Evolutionary conservation across 495 filamentous ascomycete genomes (phyloP), one percentile per base, ranked within the genome.

Genomic region (Pseudevernia furfuracea): DNA sequence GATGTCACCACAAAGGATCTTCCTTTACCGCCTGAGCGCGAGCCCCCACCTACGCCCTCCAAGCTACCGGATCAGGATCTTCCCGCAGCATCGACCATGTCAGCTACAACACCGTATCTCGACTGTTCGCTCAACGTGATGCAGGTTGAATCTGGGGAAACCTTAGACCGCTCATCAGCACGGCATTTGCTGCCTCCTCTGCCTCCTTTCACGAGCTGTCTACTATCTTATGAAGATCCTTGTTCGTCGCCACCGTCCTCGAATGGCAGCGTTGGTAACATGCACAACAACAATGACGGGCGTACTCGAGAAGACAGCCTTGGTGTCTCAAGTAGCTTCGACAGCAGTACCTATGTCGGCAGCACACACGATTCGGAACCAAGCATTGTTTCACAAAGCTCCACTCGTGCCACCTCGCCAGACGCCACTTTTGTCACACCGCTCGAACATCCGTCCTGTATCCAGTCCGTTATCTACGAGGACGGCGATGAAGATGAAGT

Each of bases 341-440:
- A 85, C 66, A 87, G 82, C 70, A 89, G 86, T 74, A 94, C 89
- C 3, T 91, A 89, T 70, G 80, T 85, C 62, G 89, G 87, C 75
- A 84, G 83, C 70, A 77, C 84, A 57, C 85, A 89, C 41, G 89
- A 91, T 67, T 96, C 91, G 2, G 91, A 93, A 70, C 84, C 85
- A 67, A 94, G 92, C 12, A 85, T 87, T 71, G 85, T 55, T 34
- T 55, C 52, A 5, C 52, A 55, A 55, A 55, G 84, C 4, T 97
- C 93, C 21, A 97, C 93, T 3, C 81, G 92, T 56, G 92, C 92
- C 46, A 96, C 92, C 37, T 96, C 91, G 1, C 93, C 93, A 43
- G 93, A 96, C 55, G 58, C 59, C 32, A 66, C 68, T 28, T 66
- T 62, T 44, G 43, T 53, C 19, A 59, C 75, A 72, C 64, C 71